Evolutionary conservation across 2,329 filamentous ascomycete species (phyloP), one percentile per base, ranked within the genome.

Genomic region (Aspergillus jensenii): DNA sequence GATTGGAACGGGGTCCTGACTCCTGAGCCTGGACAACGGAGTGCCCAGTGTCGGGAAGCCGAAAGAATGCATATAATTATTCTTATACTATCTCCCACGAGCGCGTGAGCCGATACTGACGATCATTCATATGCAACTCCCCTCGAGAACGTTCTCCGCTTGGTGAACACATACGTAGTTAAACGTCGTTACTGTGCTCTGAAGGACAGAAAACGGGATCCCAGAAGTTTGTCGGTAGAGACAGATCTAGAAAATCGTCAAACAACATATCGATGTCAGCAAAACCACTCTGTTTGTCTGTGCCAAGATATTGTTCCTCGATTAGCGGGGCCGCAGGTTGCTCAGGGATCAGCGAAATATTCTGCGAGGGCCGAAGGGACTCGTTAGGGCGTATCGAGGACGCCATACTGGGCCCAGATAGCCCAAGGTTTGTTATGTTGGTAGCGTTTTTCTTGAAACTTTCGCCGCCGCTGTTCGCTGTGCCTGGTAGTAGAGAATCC

Each of bases 281-380:
- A 61, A 74, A 70, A 3, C 64, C 66, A 14, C 78, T 78, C 14
- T 79, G 69, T 44, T 74, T 73, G 61, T 80, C 77, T 43, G 74
- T 73, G 61, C 80, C 77, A 37, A 77, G 74, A 14, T 81, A 75
- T 31, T 80, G 77, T 12, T 53, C 77, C 72, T 19, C 78, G 74
- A 52, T 65, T 68, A 71, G 77, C 73, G 58, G 58, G 27, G 44
- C 23, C 11, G 19, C n/a, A 25, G 58, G 33, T 9, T 48, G 25
- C 27, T 43, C n/a, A 14, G 52, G 37, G 37, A 21, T 14, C 11
- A 53, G n/a, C 21, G 33, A 33, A 6, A 33, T 17, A 17, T 41
- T 15, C 27, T n/a, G 17, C 17, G 27, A 39, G 33, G 31, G 31
- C 14, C 17, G 46, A 27, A 44, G 51, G 25, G 17, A 12, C 51